Base-by-base conservation (phyloP, 2,329 filamentous ascomycete species). In the Epichloe amarillans region DNA sequence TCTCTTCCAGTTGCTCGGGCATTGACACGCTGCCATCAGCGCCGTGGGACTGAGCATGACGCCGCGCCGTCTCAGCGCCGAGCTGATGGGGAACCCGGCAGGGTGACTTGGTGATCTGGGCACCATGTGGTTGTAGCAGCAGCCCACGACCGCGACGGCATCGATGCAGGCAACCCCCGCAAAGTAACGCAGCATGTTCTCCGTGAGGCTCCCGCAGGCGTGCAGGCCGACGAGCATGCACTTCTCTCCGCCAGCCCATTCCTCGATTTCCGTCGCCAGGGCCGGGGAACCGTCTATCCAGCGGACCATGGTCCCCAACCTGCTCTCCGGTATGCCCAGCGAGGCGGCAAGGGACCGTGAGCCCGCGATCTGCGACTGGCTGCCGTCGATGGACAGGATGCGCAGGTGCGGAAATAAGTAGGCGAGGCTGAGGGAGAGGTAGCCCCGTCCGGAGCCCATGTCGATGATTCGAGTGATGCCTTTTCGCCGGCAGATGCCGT, bases 71-170 rank as follows among this genome's bases (percentile, higher is more conserved):
- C 59, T 54, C 33, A 66, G 43, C 12, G 43, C 63, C 0, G 60
- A 56, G 2, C 69, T 74, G 50, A 77, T 66, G 15, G 62, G 57
- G 15, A 65, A 62, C 17, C 66, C 66, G 6, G 63, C 58, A 0
- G 69, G 67, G 15, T 69, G 68, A 38, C 62, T 51, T 5, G 65
- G 61, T 1, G 72, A 64, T 7, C 52, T 55, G 5, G 60, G 58
- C 2, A 58, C 47, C 19, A 66, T 62, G 50, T 66, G 63, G 50
- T 66, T 65, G 41, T 66, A 66, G 54, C 63, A 66, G 50, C 63
- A 66, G 1, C 63, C 63, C 4, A 66, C 54, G 2, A 60, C 60
- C 0, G 56, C 63, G 2, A 66, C 49, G 15, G 51, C 49, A 2
- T 53, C 47, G 36, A 66, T 57, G 10, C 51, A 61, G 2, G 55